Conservation (phyloP, 1,284 basidiomycete species). For the Microstroma glucosiphilum region DNA sequence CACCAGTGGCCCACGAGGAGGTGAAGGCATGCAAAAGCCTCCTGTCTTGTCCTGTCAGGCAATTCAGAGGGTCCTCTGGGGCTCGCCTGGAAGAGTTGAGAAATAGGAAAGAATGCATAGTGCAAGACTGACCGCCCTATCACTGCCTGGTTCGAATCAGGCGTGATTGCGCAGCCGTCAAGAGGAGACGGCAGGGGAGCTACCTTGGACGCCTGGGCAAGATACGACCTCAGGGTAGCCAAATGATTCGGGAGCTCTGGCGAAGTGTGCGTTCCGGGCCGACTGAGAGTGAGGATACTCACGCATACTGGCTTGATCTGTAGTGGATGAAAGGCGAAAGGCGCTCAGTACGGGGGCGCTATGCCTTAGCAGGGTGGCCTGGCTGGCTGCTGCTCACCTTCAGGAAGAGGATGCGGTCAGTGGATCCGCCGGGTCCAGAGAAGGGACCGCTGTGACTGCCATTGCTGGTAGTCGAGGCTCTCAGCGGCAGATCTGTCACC, state of each 20-base stretch:
- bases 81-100: constrained; percentile 31
- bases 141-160: background rate
- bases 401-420: background rate
- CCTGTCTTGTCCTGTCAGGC: constrained; percentile 25
- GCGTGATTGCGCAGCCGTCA: background rate
- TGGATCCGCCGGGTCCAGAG: background rate
- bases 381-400: background rate
- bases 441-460: background rate
- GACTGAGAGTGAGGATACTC: constrained; percentile 22
- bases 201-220: constrained; percentile 3
- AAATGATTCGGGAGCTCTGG: constrained; percentile 11
- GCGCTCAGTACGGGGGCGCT: background rate
- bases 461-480: no score
- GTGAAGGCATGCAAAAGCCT: constrained; percentile 20
- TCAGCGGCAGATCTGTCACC: no score
- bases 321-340: background rate
- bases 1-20: constrained; percentile 40
- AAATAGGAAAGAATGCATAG: constrained; percentile 45
- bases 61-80: constrained; percentile 23
- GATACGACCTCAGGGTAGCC: constrained; percentile 13
- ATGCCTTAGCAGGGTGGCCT: no score
- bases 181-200: background rate
- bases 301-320: constrained; percentile 38
- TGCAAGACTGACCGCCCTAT: constrained; percentile 31
- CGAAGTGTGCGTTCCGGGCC: background rate